Evolutionary conservation across 768 basidiomycete species (phyloP), one percentile per base, ranked within the genome.

Genomic region (Boletus subparvulus): DNA sequence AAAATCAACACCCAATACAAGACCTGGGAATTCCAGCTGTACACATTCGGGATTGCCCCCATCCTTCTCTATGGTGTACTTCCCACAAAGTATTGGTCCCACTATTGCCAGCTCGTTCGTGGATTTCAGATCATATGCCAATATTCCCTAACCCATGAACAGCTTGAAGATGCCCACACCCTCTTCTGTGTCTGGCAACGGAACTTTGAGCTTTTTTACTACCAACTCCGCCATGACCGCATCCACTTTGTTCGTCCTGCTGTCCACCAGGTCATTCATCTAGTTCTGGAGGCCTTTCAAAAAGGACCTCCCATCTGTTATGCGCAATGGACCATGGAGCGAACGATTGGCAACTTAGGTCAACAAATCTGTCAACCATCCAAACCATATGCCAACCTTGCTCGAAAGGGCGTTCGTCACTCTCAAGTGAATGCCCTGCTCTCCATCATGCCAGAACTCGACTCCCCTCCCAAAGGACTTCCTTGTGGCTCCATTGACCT

Each of bases 151-250:
- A 49, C 36, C 0, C 28, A 40, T 1, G 30, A 43, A 6, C 53
- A 73, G 10, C 50, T 71, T 17, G 8, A 19, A 6, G 44, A 60
- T 10, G 66, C 63, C 0, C 60, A 69, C n/a, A 6, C 24, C 0
- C 49, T 62, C 1, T 52, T 73, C 1, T 52, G 54, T 9, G 44
- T 61, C 4, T 75, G 72, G 60, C 52, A 66, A 8, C 46, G 44
- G 1, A 71, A 73, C 1, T 76, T 69, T 26, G 69, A 77, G 42
- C 17, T 28, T 0, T 11, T 72, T 0, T 76, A 75, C 42, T 64
- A 64, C 47, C 63, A 71, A 10, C 35, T 35, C 8, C 5, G 3
- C 1, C 44, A 47, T 0, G 61, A 69, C 24, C 65, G 58, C 0
- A 13, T 77, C 8, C 74, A 77, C 41, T 69, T 77, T 36, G 42